Conservation (phyloP, 805 yeast genomes). For the Pichia occidentalis region DNA sequence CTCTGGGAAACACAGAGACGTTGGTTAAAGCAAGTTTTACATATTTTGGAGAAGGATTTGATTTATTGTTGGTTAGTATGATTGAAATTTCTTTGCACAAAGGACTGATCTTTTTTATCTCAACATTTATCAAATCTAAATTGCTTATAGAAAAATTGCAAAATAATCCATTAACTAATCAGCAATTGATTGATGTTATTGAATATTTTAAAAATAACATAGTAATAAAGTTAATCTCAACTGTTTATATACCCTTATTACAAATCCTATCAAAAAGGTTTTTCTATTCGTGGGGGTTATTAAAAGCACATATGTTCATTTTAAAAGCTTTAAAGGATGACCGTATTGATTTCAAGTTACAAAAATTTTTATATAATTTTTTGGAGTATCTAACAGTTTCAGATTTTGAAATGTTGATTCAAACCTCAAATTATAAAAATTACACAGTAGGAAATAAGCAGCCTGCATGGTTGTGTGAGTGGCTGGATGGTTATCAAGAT, state of each 20-base stretch:
- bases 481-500: not conserved
- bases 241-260: too few relatives aligned
- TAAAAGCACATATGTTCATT: conserved; percentile 42
- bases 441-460: not conserved
- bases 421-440: not conserved
- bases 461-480: not conserved
- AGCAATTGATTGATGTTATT: too few relatives aligned
- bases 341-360: not conserved
- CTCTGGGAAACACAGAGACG: too few relatives aligned
- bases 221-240: too few relatives aligned
- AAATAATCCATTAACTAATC: too few relatives aligned
- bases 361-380: not conserved
- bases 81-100: conserved; percentile 35
- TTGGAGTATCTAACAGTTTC: not conserved
- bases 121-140: conserved; percentile 28
- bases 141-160: too few relatives aligned
- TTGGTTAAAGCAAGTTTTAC: conserved; percentile 23
- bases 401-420: not conserved
- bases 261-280: conserved; percentile 53
- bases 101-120: conserved; percentile 18
- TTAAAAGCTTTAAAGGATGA: not conserved
- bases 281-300: conserved; percentile 62
- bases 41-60: conserved; percentile 33
- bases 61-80: conserved; percentile 33
- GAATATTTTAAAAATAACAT: too few relatives aligned